A percentile compares a stretch with the other conserved stretches of the same genome.
Conservation (phyloP, 2,329 filamentous ascomycete genomes). For the Hypoxylon sp. region DNA sequence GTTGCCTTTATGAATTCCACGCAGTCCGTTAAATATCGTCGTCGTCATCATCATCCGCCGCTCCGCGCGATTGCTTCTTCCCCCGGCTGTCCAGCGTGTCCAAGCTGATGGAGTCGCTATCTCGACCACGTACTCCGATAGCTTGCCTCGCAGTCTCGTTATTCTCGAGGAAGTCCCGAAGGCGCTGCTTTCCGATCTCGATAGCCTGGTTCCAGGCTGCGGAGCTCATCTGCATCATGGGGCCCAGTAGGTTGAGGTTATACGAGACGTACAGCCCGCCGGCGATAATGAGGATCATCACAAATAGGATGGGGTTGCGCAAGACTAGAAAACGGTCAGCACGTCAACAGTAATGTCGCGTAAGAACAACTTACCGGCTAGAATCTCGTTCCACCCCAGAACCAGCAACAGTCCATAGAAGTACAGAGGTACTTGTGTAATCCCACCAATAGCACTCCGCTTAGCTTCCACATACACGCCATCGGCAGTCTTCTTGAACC, state of each 20-base stretch:
- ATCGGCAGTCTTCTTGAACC: constrained; percentile 98
- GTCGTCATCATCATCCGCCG: constrained; percentile 64
- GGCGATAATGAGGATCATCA: constrained; percentile 82
- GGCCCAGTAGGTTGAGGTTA: constrained; percentile 93
- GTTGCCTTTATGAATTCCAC: constrained; percentile 34
- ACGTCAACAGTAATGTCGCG: constrained; percentile 11
- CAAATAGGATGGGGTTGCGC: constrained; percentile 92
- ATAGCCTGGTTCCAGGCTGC: constrained; percentile 88
- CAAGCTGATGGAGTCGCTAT: constrained; percentile 66
- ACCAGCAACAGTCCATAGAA: constrained; percentile 92
- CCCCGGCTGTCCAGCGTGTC: constrained; percentile 71
- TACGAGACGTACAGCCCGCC: constrained; percentile 90
- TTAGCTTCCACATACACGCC: constrained; percentile 99
- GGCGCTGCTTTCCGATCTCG: constrained; percentile 90
- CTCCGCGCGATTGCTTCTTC: constrained; percentile 60
- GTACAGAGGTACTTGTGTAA: constrained; percentile 93
- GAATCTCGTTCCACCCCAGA: constrained; percentile 98
- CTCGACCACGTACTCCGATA: constrained; percentile 75
- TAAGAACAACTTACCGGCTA: constrained; percentile 77
- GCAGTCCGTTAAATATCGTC: constrained; percentile 66
- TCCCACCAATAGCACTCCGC: constrained; percentile 92
- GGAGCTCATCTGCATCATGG: constrained; percentile 94
- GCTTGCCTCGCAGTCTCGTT: constrained; percentile 88
- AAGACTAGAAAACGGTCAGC: constrained; percentile 71
- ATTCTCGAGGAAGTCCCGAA: constrained; percentile 89